A percentile compares a stretch with the other conserved stretches of the same genome.
Conservation (phyloP, 2,329 filamentous ascomycete genomes). For the Thelonectria blattea region DNA sequence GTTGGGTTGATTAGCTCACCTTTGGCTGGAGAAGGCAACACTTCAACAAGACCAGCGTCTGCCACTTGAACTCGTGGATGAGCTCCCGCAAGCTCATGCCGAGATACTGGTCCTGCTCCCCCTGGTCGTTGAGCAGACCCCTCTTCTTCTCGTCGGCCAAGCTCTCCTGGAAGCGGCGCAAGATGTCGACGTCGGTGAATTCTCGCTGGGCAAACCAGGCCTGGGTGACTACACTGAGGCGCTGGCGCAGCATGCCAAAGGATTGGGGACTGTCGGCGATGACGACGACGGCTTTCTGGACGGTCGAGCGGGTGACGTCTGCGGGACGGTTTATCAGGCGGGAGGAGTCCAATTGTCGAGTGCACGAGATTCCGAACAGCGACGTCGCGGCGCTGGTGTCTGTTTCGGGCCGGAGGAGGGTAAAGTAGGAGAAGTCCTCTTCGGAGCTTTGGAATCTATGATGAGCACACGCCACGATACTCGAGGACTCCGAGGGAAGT, state of each 20-base stretch:
- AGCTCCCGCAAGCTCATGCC: conserved; percentile 89
- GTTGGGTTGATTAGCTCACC: conserved; percentile 59
- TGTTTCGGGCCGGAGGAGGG: conserved; percentile 72
- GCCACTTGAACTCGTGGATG: conserved; percentile 92
- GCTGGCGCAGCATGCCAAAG: conserved; percentile 89
- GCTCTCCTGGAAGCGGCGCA: conserved; percentile 90
- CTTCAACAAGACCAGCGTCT: conserved; percentile 93
- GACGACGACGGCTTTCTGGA: conserved; percentile 97
- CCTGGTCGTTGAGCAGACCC: conserved; percentile 65
- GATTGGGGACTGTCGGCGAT: conserved; percentile 89
- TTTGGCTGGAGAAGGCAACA: conserved; percentile 93
- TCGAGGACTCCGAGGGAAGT: too few relatives aligned
- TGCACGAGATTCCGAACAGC: conserved; percentile 95
- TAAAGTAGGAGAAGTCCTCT: conserved; percentile 99
- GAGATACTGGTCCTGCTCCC: conserved; percentile 84
- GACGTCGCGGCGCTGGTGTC: conserved; percentile 69
- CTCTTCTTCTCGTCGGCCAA: conserved; percentile 70
- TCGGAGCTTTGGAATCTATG: conserved; percentile 62
- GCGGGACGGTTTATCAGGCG: conserved; percentile 77
- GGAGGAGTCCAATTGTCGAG: conserved; percentile 84
- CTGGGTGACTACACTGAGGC: conserved; percentile 86
- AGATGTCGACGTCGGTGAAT: conserved; percentile 89
- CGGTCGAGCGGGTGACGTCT: conserved; percentile 95
- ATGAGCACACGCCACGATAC: too few relatives aligned
- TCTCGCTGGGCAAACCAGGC: conserved; percentile 97